Percentiles rank a stretch among this genome's conserved stretches.
phyloP scores from a whole-genome alignment of 768 basidiomycete genomes.

The Suillus spraguei region DNA sequence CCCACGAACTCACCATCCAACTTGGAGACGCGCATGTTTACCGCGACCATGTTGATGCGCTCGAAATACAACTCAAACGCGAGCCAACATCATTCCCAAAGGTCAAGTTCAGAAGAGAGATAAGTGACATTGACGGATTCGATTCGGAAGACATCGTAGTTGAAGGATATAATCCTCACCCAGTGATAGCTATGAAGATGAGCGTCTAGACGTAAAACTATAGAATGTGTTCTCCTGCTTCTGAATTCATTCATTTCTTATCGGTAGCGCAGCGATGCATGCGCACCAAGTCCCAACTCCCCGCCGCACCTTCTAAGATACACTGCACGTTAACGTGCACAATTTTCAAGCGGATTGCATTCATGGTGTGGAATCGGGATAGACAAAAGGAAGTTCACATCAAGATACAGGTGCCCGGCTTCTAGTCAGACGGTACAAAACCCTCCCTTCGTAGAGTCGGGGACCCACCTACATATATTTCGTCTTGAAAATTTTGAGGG shows the following conservation, averaged over 20 bases:
- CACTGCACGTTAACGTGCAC: too few species aligned
- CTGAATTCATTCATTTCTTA: too few species aligned
- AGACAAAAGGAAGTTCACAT: too few species aligned
- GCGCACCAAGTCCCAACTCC: too few species aligned
- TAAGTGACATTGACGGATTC: conserved; percentile 80
- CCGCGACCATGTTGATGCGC: conserved; percentile 86
- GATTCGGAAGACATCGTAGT: conserved; percentile 79
- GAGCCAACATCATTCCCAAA: conserved; percentile 84
- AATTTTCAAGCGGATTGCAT: too few species aligned
- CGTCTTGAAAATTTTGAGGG: conserved; percentile 90
- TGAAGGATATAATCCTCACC: conserved; percentile 84
- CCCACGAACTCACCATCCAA: conserved; percentile 91
- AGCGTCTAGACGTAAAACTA: conserved; percentile 48
- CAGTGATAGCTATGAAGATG: conserved; percentile 94
- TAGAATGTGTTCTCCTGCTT: too few species aligned
- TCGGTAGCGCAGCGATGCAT: too few species aligned
- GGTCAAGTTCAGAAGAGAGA: conserved; percentile 68
- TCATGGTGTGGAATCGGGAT: too few species aligned
- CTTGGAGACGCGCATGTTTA: conserved; percentile 99
- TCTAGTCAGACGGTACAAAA: too few species aligned
- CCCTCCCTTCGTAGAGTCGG: too few species aligned
- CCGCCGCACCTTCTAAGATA: too few species aligned
- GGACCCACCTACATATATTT: conserved; percentile 61
- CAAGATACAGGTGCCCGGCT: too few species aligned
- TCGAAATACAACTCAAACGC: conserved; percentile 78